Percentiles rank a stretch among this genome's conserved stretches.
Conservation (phyloP, 139 green algal genomes). For the Gonium pectorale region DNA sequence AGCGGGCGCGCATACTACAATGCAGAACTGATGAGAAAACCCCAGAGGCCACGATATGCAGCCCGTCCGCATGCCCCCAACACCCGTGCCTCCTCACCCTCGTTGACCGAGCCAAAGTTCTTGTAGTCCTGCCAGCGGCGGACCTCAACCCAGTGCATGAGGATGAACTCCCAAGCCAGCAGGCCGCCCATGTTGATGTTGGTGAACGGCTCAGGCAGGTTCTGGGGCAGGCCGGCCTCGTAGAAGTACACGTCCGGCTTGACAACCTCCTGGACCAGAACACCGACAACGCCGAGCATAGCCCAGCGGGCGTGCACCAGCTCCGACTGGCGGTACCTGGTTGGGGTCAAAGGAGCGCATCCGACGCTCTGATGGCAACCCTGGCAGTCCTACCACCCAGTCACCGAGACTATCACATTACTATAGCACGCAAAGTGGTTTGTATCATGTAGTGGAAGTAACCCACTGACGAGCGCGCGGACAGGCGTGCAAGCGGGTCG, state of each 20-base stretch:
- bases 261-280: conserved; percentile 76
- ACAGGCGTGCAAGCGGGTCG: too few species aligned
- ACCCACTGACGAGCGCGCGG: too few species aligned
- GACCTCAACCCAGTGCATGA: conserved; percentile 89
- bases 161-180: conserved; percentile 81
- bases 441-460: too few species aligned
- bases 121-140: conserved; percentile 87
- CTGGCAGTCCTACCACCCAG: too few species aligned
- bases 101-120: conserved; percentile 82
- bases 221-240: conserved; percentile 74
- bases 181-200: conserved; percentile 83
- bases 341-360: too few species aligned
- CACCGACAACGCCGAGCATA: conserved; percentile 78
- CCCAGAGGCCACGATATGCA: background rate
- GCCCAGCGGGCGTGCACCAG: conserved; percentile 74
- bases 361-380: too few species aligned
- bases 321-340: conserved; percentile 86
- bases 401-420: too few species aligned
- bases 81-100: too few species aligned
- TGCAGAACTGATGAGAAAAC: background rate
- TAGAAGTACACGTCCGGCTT: conserved; percentile 76
- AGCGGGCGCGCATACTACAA: too few species aligned
- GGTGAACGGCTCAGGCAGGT: conserved; percentile 84
- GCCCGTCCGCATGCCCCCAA: too few species aligned
- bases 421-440: too few species aligned